Conservation (phyloP, 805 yeast genomes). For the Millerozyma miso region DNA sequence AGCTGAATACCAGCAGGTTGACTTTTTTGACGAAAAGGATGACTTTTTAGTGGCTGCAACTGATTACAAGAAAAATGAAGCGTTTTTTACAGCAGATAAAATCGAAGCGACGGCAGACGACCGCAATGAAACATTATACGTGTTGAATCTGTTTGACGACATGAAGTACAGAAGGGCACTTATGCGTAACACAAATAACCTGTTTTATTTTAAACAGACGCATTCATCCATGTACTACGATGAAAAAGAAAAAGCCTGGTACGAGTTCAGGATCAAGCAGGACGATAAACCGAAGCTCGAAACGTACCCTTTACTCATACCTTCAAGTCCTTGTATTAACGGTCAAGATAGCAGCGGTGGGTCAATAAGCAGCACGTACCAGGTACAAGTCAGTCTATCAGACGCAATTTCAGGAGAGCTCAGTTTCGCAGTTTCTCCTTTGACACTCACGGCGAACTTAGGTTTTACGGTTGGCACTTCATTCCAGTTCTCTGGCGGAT, state of each 20-base stretch:
- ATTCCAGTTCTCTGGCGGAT: constrained; percentile 5
- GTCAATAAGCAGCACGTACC: constrained; percentile 3
- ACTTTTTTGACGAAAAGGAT: neutral
- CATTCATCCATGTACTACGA: constrained; percentile 8
- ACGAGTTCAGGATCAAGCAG: neutral
- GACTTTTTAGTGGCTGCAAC: neutral
- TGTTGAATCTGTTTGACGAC: constrained; percentile 5
- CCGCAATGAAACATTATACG: constrained; percentile 3
- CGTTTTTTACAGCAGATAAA: neutral
- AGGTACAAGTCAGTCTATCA: constrained; percentile 1
- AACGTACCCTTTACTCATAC: constrained; percentile 4
- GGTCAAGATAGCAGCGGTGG: constrained; percentile 9
- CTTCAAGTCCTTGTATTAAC: constrained; percentile 11
- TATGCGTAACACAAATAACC: constrained; percentile 6
- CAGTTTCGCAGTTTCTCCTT: neutral
- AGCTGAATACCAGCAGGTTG: neutral
- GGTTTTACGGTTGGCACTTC: constrained; percentile 8
- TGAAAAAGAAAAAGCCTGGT: constrained; percentile 7
- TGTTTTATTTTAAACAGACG: constrained; percentile 6
- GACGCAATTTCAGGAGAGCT: constrained; percentile 2
- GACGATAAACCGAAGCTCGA: constrained; percentile 1
- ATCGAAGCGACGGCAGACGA: neutral
- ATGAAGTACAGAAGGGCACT: constrained; percentile 5
- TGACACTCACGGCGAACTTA: constrained; percentile 3
- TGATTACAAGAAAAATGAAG: neutral